Evolutionary conservation across 164 flowering plant genomes (phyloP).

Genomic region (Stephania yunnanensis): DNA sequence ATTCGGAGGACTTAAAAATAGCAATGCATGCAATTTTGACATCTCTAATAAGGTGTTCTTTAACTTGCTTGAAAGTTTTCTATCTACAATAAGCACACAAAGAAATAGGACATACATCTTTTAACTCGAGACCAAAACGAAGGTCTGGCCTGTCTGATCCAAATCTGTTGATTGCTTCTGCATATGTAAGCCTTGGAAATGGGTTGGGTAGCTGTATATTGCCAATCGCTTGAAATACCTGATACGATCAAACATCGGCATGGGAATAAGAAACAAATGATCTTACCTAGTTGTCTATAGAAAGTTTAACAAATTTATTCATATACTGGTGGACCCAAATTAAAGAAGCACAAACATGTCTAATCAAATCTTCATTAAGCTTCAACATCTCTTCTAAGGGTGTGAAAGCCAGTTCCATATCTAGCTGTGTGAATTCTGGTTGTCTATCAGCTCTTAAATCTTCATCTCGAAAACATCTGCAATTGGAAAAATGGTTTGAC

Average conservation of each 20-base stretch:
- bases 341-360: constrained; percentile 49
- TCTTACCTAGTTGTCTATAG: no score
- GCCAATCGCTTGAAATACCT: constrained; percentile 80
- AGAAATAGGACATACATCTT: constrained; percentile 48
- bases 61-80: no score
- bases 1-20: no score
- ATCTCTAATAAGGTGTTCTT: no score
- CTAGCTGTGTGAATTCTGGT: constrained; percentile 95
- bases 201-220: constrained; percentile 80
- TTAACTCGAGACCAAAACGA: constrained; percentile 81
- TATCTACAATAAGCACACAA: neutral
- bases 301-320: no score
- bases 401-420: constrained; percentile 90
- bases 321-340: no score
- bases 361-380: constrained; percentile 88
- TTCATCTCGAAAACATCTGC: constrained; percentile 94
- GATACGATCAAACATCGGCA: constrained; percentile 11
- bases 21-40: no score
- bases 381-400: constrained; percentile 82
- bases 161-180: constrained; percentile 82
- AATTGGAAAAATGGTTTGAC: constrained; percentile 3
- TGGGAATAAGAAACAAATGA: no score
- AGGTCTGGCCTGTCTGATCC: constrained; percentile 94
- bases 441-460: constrained; percentile 94
- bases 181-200: constrained; percentile 88